Conservation (phyloP, 257 asterid species). For the Solanum sitiens region DNA sequence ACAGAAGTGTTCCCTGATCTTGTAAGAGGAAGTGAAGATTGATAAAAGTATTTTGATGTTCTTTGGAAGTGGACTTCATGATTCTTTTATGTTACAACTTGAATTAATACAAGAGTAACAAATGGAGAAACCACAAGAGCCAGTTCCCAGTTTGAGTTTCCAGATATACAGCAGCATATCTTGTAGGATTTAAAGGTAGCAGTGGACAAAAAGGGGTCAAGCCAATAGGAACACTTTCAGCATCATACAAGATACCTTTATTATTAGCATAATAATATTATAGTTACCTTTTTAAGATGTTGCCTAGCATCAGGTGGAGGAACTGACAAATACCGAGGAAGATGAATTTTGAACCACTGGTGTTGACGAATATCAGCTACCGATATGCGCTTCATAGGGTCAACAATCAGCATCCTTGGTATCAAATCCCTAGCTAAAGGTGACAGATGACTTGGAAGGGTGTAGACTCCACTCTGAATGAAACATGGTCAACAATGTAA, state of each 20-base stretch:
- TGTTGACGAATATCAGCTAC: slow-evolving; percentile 72
- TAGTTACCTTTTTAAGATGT: slow-evolving; percentile 50
- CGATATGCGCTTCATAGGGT: slow-evolving; percentile 85
- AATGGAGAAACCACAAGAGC: not conserved
- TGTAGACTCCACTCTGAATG: slow-evolving; percentile 69
- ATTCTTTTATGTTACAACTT: not conserved
- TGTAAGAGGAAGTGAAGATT: not conserved
- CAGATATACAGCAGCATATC: not conserved
- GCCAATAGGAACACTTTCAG: not conserved
- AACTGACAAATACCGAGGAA: slow-evolving; percentile 89
- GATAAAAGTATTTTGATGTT: not conserved
- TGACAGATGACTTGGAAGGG: slow-evolving; percentile 94
- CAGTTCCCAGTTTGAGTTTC: not conserved
- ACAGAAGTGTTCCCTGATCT: not conserved
- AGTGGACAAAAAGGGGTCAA: not conserved
- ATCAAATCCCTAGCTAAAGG: slow-evolving; percentile 80
- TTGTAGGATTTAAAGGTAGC: not conserved
- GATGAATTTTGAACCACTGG: slow-evolving; percentile 70
- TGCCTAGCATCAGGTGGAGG: slow-evolving; percentile 73
- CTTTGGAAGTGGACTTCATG: not conserved
- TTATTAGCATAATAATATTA: not conserved
- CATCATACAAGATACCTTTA: not conserved
- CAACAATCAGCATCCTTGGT: slow-evolving; percentile 80
- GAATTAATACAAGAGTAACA: not conserved
- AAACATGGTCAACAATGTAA: not conserved